Evolutionary conservation across 345 rosid genomes (phyloP).

Genomic region (Clausena lansium): DNA sequence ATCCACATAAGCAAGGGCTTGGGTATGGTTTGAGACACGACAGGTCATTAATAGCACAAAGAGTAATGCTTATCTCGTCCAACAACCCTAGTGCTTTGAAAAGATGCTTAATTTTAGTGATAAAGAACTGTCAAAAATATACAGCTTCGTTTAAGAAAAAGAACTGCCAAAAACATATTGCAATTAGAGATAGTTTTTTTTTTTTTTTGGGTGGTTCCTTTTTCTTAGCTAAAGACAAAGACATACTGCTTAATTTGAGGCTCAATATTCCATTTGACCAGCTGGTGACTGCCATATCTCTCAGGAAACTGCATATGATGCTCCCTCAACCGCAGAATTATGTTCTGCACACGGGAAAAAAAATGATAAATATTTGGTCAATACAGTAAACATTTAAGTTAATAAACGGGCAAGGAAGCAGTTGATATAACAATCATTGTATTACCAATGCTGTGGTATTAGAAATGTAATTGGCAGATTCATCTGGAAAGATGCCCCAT

Average conservation of each 20-base stretch:
- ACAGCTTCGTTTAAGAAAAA: neutral
- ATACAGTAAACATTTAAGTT: neutral
- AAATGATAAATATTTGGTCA: neutral
- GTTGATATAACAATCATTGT: conserved; percentile 23
- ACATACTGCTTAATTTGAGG: conserved; percentile 42
- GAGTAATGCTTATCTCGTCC: neutral
- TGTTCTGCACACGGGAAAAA: conserved; percentile 38
- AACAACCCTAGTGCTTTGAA: neutral
- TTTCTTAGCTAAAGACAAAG: neutral
- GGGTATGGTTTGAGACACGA: neutral
- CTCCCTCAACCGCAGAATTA: conserved; percentile 56
- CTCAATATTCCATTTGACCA: conserved; percentile 62
- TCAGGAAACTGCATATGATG: conserved; percentile 52
- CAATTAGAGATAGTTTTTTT: neutral
- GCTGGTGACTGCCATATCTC: conserved; percentile 52
- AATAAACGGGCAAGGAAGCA: neutral
- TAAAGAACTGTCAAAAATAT: neutral
- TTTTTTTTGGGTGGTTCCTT: neutral
- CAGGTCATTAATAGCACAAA: neutral
- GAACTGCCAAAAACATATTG: neutral
- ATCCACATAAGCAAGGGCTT: neutral
- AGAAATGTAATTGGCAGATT: conserved; percentile 47
- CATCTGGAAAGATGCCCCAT: conserved; percentile 62
- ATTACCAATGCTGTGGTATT: conserved; percentile 54
- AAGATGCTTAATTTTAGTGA: neutral